Conservation (phyloP, 176 grass and related monocot genomes). For the Zea luxurians region DNA sequence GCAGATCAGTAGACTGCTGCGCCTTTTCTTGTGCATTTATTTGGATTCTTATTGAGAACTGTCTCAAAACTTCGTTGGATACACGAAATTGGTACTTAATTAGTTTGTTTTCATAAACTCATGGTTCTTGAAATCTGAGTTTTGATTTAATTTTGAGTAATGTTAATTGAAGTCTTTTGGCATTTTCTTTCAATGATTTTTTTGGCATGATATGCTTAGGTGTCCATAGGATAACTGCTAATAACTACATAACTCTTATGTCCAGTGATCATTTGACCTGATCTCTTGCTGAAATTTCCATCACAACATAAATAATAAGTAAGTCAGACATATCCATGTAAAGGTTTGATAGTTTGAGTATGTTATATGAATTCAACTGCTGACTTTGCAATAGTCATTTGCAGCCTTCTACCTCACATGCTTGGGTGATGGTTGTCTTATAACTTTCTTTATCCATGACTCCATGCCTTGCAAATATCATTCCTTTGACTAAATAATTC, state of each 20-base stretch:
- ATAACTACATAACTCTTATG: constrained; percentile 7
- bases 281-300: constrained; percentile 8
- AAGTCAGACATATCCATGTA: neutral
- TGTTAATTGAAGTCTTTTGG: neutral
- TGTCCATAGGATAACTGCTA: neutral
- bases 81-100: too few species aligned
- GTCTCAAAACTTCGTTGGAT: too few species aligned
- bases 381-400: constrained; percentile 8
- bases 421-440: constrained; percentile 7
- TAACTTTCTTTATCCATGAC: neutral
- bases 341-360: neutral
- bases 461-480: neutral
- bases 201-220: neutral
- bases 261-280: neutral
- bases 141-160: neutral
- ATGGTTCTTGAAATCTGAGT: constrained; percentile 6
- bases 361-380: neutral
- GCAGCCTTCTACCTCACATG: constrained; percentile 14
- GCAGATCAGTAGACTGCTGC: neutral
- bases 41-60: too few species aligned
- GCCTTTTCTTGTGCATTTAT: neutral
- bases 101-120: neutral
- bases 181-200: too few species aligned
- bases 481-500: neutral
- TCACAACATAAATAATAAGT: neutral